Base-by-base conservation (phyloP, 225 moss, liverwort and hornwort genomes). In the Sphagnum tenellum region DNA sequence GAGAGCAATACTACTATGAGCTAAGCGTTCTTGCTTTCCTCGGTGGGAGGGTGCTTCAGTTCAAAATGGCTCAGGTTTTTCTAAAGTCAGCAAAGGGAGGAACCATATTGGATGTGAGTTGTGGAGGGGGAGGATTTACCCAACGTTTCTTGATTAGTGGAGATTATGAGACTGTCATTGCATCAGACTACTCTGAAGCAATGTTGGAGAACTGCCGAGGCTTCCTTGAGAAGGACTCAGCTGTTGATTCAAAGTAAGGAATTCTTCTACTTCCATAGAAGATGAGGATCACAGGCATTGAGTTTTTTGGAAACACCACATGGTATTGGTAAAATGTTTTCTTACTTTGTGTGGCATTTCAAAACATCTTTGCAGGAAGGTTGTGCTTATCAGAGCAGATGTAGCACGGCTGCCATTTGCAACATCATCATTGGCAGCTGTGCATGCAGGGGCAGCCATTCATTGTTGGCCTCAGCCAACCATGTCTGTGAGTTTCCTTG, bases 151-250 rank as follows among this genome's bases (percentile, higher is more conserved):
- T 74, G 29, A 63, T 64, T 2, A 60, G 64, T 4, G 73, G 74
- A 56, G 67, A 81, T 0, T 81, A 74, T 14, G 59, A 77, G 8
- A 69, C 54, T 2, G 74, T 81, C 9, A 66, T 81, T 67, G 81
- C 81, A 44, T 56, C 81, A 46, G 81, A 81, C 60, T 76, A 70
- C 62, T 77, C 81, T 0, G 64, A 69, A 49, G 71, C 77, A 5
- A 81, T 81, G 81, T 66, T 81, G 14, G 77, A 81, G 71, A 73
- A 81, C 47, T 77, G 77, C 60, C 77, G 76, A 46, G 77, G 62
- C 5, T 81, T 81, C 52, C 65, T 81, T 5, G 49, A 77, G 48
- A 52, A 45, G 10, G 80, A 76, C 58, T 44, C 67, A 6, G 65
- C 69, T 10, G 60, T 60, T 11, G 76, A 80, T 65, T 48, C 73